Base-by-base conservation (phyloP, 1,284 basidiomycete genomes). In the Microbotryomycetes sp. region DNA sequence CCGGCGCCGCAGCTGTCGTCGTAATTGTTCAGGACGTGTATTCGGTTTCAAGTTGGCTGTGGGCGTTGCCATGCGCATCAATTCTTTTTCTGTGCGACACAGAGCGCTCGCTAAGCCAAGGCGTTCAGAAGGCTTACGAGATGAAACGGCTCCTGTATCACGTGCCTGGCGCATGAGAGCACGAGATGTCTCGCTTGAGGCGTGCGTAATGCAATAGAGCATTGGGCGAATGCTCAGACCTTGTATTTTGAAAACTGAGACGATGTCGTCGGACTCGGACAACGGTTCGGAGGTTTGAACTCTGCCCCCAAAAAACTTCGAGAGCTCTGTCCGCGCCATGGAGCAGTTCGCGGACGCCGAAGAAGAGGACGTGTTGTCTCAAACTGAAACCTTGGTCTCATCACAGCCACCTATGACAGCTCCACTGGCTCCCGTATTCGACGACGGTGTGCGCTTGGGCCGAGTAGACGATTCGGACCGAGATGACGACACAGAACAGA, bases 401-500 rank as follows among this genome's bases (percentile, higher is more conserved):
- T 12, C 12, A 9, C 19, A 9, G 9, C 12, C 19, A 9, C 36
- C 36, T 9, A 30, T 32, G 47, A 51, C 15, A 28, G 45, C 48
- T 49, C 46, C 12, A 4, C 49, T 25, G 19, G 49, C 32, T 7
- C 57, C 30, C 19, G 26, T 29, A 15, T 60, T 54, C 23, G 59
- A 51, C 12, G 58, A 50, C 9, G 47, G 56, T 47, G 51, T 54
- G 15, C 52, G 52, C 31, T 54, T 57, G 1, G 62, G 62, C 2
- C 52, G 49, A 15, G 54, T 49, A 52, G 25, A 49, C 3, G 42
- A 51, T 23, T 52, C 46, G 9, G 74, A 78, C 3, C 76, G 78
- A 22, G 79, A 79, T 3, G 73, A 78, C 5, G 78, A 76, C 9
- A 74, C 74, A 2, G 70, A 75, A 22, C 76, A 78, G 46, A n/a